Evolutionary conservation across 2,329 filamentous ascomycete genomes (phyloP).

Genomic region (Neonectria hederae): DNA sequence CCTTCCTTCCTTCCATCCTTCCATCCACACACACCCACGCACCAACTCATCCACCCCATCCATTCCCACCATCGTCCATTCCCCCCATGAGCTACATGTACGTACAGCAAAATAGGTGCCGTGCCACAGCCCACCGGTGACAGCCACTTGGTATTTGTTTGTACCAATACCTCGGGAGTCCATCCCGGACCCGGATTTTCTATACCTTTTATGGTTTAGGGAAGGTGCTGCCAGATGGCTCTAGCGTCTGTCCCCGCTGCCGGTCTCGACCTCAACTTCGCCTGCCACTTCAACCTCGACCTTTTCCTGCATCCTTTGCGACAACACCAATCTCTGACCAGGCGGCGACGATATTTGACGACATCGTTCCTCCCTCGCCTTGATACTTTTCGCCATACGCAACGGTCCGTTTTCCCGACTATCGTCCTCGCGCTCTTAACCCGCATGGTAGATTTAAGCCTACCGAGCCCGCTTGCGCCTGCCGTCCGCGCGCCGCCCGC

Average conservation of each 20-base stretch:
- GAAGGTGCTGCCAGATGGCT: conserved; percentile 18
- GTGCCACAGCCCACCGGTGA: background rate
- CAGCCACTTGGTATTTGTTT: background rate
- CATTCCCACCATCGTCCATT: background rate
- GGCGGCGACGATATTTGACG: background rate
- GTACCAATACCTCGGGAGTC: conserved; percentile 11
- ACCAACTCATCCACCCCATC: background rate
- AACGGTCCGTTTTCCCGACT: background rate
- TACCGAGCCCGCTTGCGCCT: conserved; percentile 1
- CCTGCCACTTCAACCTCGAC: conserved; percentile 15
- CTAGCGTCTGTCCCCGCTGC: conserved; percentile 20
- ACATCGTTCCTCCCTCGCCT: background rate
- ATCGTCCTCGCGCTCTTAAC: background rate
- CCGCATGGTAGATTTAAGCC: conserved; percentile 9
- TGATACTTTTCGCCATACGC: background rate
- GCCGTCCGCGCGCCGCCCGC: conserved; percentile 8
- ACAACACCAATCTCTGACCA: background rate
- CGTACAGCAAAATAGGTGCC: background rate
- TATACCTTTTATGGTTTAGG: conserved; percentile 13
- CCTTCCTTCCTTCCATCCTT: background rate
- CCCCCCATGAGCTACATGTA: conserved; percentile 1
- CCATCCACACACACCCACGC: background rate
- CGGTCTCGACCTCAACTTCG: conserved; percentile 9
- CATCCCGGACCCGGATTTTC: conserved; percentile 11
- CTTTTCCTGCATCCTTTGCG: background rate